These are phyloP conservation scores for Tubosaeta sp. DNA, from an alignment of 768 basidiomycete genomes.

Conservation along the genomic window DNA sequence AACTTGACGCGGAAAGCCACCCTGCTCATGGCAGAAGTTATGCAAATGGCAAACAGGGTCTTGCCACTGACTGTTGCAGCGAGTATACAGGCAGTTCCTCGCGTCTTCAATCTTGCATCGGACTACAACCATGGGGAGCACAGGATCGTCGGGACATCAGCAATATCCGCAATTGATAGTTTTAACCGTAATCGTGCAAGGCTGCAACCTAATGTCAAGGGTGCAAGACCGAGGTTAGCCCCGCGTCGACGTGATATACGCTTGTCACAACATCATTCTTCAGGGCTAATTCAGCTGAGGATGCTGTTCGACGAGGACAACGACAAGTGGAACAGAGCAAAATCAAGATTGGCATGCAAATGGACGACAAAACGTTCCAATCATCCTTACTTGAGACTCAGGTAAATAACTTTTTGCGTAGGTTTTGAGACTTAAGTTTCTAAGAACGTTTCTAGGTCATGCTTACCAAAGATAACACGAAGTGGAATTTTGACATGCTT, in stretches of 20 bases:
- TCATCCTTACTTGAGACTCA: slow-evolving; percentile 80
- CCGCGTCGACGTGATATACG: not conserved
- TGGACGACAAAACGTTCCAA: slow-evolving; percentile 94
- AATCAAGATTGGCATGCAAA: slow-evolving; percentile 85
- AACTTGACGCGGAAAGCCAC: slow-evolving; percentile 87
- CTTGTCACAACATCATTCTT: not conserved
- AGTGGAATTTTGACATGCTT: slow-evolving; percentile 90
- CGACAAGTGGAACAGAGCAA: slow-evolving; percentile 88
- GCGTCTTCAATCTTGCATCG: slow-evolving; percentile 79
- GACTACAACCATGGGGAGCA: slow-evolving; percentile 75
- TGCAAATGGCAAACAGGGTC: slow-evolving; percentile 84
- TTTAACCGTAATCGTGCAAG: slow-evolving; percentile 86
- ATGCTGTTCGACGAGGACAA: slow-evolving; percentile 82
- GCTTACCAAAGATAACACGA: slow-evolving; percentile 80
- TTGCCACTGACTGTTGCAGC: slow-evolving; percentile 80
- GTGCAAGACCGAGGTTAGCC: slow-evolving; percentile 60
- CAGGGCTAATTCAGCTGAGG: slow-evolving; percentile 80
- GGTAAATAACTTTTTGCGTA: slow-evolving; percentile 36
- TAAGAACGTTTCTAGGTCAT: slow-evolving; percentile 55
- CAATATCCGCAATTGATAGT: slow-evolving; percentile 85
- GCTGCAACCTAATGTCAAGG: slow-evolving; percentile 56
- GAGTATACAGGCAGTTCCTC: slow-evolving; percentile 80
- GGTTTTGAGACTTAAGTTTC: not conserved
- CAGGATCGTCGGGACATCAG: slow-evolving; percentile 77
- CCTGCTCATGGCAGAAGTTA: slow-evolving; percentile 83